phyloP scores from a whole-genome alignment of 1,139 yeast genomes.

The Kodamaea alishanica region DNA sequence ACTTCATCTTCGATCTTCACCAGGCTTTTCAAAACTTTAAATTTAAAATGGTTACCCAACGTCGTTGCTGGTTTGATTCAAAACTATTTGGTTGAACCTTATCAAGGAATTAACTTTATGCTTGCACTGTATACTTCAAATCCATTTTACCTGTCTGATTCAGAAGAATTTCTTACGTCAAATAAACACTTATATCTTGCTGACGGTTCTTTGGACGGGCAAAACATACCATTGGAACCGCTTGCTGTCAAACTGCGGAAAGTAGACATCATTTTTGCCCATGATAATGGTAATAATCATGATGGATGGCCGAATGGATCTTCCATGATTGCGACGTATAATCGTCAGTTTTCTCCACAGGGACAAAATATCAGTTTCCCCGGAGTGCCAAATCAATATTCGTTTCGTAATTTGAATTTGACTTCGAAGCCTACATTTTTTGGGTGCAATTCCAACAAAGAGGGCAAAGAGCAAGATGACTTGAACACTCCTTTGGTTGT shows the following conservation, averaged over 20 bases:
- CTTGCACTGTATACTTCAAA: constrained; percentile 19
- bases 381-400: constrained; percentile 18
- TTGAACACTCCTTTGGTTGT: constrained; percentile 20
- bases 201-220: constrained; percentile 23
- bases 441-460: constrained; percentile 18
- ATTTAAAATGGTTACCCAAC: constrained; percentile 29
- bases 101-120: constrained; percentile 1
- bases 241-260: constrained; percentile 16
- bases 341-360: constrained; percentile 18
- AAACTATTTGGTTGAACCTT: constrained; percentile 14
- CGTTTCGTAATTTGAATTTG: constrained; percentile 16
- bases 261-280: constrained; percentile 20
- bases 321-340: constrained; percentile 17
- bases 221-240: constrained; percentile 19
- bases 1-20: constrained; percentile 21
- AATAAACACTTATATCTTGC: constrained; percentile 13
- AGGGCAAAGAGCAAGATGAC: constrained; percentile 6
- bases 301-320: constrained; percentile 19
- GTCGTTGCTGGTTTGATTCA: constrained; percentile 36
- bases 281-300: constrained; percentile 16
- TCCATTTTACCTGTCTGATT: constrained; percentile 21
- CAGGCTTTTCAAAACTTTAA: constrained; percentile 50
- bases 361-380: constrained; percentile 29
- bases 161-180: constrained; percentile 4
- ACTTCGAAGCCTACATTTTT: constrained; percentile 23